A percentile compares a stretch with the other conserved stretches of the same genome.
Evolutionary conservation across 108 stramenopile genomes (phyloP).

Genomic region (Skeletonema grethae): DNA sequence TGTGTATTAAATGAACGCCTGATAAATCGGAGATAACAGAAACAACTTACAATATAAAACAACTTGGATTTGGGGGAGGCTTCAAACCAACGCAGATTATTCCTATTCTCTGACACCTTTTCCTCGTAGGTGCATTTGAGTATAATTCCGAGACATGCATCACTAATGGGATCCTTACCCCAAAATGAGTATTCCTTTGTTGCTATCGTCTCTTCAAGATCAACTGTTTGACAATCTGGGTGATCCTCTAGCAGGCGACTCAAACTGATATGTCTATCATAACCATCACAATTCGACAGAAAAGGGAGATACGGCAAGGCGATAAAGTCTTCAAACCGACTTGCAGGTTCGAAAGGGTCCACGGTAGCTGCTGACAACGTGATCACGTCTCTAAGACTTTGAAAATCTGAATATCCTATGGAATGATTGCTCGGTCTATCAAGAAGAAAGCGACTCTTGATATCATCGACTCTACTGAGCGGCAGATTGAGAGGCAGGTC

Average conservation of each 20-base stretch:
- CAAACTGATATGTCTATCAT: constrained; percentile 72
- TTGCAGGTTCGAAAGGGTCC: constrained; percentile 22
- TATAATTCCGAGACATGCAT: constrained; percentile 34
- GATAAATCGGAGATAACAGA: neutral
- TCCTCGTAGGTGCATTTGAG: constrained; percentile 82
- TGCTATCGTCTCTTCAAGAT: constrained; percentile 37
- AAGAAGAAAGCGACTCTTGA: constrained; percentile 49
- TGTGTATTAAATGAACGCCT: neutral
- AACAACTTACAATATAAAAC: constrained; percentile 37
- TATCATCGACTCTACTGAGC: constrained; percentile 4
- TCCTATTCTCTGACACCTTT: constrained; percentile 41
- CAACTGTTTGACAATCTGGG: constrained; percentile 57
- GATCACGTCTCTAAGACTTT: neutral
- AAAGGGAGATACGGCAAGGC: constrained; percentile 82
- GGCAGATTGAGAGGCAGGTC: constrained; percentile 85
- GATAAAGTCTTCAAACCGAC: constrained; percentile 41
- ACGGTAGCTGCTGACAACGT: neutral
- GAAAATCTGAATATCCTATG: constrained; percentile 43
- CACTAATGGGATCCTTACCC: constrained; percentile 25
- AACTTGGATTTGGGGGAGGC: constrained; percentile 47
- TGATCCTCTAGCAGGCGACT: constrained; percentile 83
- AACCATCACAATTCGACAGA: constrained; percentile 83
- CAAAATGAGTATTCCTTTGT: constrained; percentile 55
- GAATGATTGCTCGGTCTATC: constrained; percentile 51
- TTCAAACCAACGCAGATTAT: constrained; percentile 79